These are phyloP conservation scores for Wilcoxina mikolae DNA, from an alignment of 495 filamentous ascomycete genomes.

Conservation along the genomic window DNA sequence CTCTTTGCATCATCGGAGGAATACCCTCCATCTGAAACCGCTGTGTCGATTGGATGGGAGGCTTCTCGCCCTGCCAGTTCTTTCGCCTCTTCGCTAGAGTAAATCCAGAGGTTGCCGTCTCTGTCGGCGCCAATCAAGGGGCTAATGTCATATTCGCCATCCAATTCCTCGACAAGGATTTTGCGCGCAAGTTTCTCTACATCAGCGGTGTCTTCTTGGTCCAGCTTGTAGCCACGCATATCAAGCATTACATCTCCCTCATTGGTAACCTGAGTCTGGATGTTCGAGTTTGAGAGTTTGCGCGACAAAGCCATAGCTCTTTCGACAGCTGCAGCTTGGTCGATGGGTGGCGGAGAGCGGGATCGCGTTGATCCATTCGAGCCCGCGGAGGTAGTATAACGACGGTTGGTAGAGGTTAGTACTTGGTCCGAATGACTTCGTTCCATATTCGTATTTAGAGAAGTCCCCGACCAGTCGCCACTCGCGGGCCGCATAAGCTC, in stretches of 20 bases:
- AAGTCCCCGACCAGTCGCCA: slow-evolving; percentile 31
- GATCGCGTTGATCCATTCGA: slow-evolving; percentile 23
- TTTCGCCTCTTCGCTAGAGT: slow-evolving; percentile 92
- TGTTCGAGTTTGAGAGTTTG: slow-evolving; percentile 72
- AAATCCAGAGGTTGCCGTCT: slow-evolving; percentile 95
- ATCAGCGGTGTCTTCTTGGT: slow-evolving; percentile 75
- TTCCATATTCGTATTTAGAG: slow-evolving; percentile 33
- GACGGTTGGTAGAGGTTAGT: slow-evolving; percentile 27
- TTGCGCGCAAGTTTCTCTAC: slow-evolving; percentile 90
- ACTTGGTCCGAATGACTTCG: slow-evolving; percentile 40
- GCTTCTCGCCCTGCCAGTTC: slow-evolving; percentile 49
- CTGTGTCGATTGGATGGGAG: slow-evolving; percentile 35
- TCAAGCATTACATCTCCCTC: slow-evolving; percentile 95
- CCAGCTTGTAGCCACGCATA: slow-evolving; percentile 92
- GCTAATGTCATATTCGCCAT: slow-evolving; percentile 91
- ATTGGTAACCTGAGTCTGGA: slow-evolving; percentile 78
- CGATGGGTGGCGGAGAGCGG: slow-evolving; percentile 44
- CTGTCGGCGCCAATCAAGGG: slow-evolving; percentile 89
- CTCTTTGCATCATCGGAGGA: slow-evolving; percentile 57
- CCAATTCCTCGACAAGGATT: slow-evolving; percentile 83
- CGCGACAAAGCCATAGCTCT: slow-evolving; percentile 76
- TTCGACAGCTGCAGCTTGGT: slow-evolving; percentile 58
- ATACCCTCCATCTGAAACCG: slow-evolving; percentile 78
- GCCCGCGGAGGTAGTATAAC: slow-evolving; percentile 27
- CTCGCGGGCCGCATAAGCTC: slow-evolving; percentile 30